Percentiles rank a stretch among this genome's conserved stretches.
Evolutionary conservation across 306 rosid genomes (phyloP).

Genomic region (Echinosophora koreensis): DNA sequence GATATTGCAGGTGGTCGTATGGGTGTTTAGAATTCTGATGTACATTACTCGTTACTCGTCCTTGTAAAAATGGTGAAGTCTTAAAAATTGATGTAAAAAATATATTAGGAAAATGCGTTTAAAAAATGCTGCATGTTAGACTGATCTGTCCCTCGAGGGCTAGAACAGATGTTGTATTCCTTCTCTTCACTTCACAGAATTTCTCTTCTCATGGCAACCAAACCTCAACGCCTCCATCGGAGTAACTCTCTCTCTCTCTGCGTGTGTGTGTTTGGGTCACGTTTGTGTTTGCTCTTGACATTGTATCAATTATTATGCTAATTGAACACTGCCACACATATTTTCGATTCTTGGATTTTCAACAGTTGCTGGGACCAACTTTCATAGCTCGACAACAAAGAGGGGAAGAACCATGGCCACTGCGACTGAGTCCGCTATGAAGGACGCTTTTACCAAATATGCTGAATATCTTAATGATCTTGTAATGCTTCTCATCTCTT

Average conservation of each 20-base stretch:
- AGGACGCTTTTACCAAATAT: constrained; percentile 71
- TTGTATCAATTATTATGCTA: neutral
- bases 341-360: constrained; percentile 26
- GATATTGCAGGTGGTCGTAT: no score
- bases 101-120: no score
- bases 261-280: neutral
- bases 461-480: constrained; percentile 76
- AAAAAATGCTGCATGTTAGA: no score
- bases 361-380: constrained; percentile 59
- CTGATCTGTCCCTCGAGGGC: neutral
- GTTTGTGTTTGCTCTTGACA: neutral
- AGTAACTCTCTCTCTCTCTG: constrained; percentile 40
- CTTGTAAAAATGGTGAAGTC: no score
- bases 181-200: constrained; percentile 43
- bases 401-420: constrained; percentile 66
- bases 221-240: constrained; percentile 63
- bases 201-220: constrained; percentile 62
- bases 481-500: constrained; percentile 53
- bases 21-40: no score
- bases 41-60: no score
- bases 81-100: no score
- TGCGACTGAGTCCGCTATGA: constrained; percentile 61
- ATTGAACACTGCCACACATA: neutral
- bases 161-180: constrained; percentile 53
- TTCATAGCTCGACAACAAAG: constrained; percentile 54